Evolutionary conservation across 805 yeast species (phyloP).

Genomic region (Candida quercuum): DNA sequence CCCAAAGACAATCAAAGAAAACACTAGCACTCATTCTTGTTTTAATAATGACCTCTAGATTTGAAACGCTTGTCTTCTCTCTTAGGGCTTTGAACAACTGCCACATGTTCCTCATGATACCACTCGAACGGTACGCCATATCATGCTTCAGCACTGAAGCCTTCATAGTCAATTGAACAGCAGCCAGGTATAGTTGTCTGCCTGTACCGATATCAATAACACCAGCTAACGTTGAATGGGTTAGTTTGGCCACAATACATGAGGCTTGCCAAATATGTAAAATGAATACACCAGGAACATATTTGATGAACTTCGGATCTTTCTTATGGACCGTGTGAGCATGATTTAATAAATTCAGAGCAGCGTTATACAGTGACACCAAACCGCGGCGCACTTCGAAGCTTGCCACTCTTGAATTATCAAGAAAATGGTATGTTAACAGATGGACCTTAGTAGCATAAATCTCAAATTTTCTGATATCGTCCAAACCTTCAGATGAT

Average conservation of each 20-base stretch:
- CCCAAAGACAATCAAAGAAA: constrained; percentile 85
- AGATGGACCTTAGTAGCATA: constrained; percentile 77
- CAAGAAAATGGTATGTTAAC: constrained; percentile 76
- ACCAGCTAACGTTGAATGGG: constrained; percentile 66
- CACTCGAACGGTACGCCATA: constrained; percentile 87
- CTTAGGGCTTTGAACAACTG: constrained; percentile 68
- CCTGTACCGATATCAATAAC: constrained; percentile 70
- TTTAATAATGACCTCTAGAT: constrained; percentile 50
- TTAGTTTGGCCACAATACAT: constrained; percentile 71
- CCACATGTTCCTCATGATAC: constrained; percentile 94
- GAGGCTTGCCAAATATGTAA: constrained; percentile 90
- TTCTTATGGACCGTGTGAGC: constrained; percentile 54
- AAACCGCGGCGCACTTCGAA: constrained; percentile 70
- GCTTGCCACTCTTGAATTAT: constrained; percentile 31
- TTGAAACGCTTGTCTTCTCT: constrained; percentile 36
- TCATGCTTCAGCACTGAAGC: constrained; percentile 90
- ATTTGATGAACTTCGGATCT: constrained; percentile 60
- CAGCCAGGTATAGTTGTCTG: constrained; percentile 58
- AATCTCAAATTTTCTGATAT: constrained; percentile 62
- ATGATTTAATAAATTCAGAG: constrained; percentile 65
- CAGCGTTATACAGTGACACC: constrained; percentile 74
- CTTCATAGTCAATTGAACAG: constrained; percentile 61
- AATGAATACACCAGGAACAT: constrained; percentile 79
- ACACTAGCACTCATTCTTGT: constrained; percentile 91
- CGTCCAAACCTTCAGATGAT: constrained; percentile 48